Evolutionary conservation across 331 rosid species (phyloP).

Genomic region (Ulmus americana): DNA sequence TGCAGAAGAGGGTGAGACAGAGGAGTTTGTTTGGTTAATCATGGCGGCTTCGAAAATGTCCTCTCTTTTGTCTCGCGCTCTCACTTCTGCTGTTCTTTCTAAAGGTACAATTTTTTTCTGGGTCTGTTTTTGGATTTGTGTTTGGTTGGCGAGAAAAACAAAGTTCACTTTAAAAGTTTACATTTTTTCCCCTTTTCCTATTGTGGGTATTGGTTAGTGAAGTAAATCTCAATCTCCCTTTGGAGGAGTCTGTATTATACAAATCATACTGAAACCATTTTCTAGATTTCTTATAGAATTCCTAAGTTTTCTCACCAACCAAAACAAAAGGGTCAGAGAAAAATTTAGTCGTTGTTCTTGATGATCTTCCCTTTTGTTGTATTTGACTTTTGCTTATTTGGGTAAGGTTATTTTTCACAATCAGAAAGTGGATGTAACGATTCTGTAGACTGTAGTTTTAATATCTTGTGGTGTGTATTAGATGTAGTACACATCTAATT

Average conservation of each 20-base stretch:
- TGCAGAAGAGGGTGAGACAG: neutral
- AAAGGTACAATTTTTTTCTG: conserved; percentile 34
- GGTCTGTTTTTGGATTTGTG: neutral
- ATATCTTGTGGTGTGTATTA: neutral
- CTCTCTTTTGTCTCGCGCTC: conserved; percentile 50
- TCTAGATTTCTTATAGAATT: neutral
- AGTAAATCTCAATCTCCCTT: too few species aligned
- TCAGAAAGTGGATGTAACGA: neutral
- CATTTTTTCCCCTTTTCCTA: neutral
- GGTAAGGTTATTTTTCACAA: neutral
- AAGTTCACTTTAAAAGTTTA: neutral
- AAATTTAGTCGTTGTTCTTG: neutral
- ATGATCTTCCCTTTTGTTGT: neutral
- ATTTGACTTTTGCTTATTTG: neutral
- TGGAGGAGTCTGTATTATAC: too few species aligned
- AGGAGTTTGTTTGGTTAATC: neutral
- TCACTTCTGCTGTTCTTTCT: conserved; percentile 33
- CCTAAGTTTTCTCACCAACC: neutral
- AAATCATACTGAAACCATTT: neutral
- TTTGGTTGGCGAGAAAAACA: neutral
- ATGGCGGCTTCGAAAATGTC: conserved; percentile 63
- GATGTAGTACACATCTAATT: neutral
- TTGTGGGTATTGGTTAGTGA: neutral
- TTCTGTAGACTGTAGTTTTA: neutral
- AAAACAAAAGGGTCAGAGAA: neutral